Percentiles rank a stretch among this genome's conserved stretches.
Evolutionary conservation across 1,139 yeast species (phyloP).

Genomic region (Yamadazyma epiphylla): DNA sequence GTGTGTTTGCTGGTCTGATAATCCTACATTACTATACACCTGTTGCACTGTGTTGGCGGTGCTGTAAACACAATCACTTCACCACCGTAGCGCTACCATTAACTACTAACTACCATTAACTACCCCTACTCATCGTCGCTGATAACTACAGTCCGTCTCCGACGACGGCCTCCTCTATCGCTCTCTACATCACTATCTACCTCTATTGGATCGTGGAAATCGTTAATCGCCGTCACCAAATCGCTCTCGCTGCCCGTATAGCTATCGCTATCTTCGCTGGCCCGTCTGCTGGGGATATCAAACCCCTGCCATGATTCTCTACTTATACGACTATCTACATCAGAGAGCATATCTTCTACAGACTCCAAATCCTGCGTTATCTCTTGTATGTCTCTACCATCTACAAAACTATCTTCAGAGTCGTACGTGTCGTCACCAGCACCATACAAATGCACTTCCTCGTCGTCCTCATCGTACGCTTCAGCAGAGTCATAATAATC

Average conservation of each 20-base stretch:
- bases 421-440: constrained; percentile 22
- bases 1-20: no score
- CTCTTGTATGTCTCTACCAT: constrained; percentile 14
- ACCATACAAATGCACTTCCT: constrained; percentile 15
- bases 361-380: constrained; percentile 9
- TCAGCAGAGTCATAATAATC: constrained; percentile 18
- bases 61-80: no score
- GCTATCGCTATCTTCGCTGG: not conserved
- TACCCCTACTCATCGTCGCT: constrained; percentile 4
- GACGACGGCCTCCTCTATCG: constrained; percentile 1
- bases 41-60: no score
- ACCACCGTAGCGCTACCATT: no score
- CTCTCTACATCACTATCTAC: constrained; percentile 6
- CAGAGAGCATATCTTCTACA: constrained; percentile 7
- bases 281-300: constrained; percentile 8
- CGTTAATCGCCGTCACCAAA: constrained; percentile 15
- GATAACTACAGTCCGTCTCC: constrained; percentile 1
- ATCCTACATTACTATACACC: no score
- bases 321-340: constrained; percentile 5
- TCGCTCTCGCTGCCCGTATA: constrained; percentile 11
- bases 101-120: no score
- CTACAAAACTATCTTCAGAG: constrained; percentile 27
- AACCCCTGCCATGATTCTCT: constrained; percentile 11
- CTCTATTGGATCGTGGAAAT: constrained; percentile 7
- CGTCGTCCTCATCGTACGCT: constrained; percentile 22